phyloP scores from a whole-genome alignment of 257 asterid species.

The Petunia secreta region DNA sequence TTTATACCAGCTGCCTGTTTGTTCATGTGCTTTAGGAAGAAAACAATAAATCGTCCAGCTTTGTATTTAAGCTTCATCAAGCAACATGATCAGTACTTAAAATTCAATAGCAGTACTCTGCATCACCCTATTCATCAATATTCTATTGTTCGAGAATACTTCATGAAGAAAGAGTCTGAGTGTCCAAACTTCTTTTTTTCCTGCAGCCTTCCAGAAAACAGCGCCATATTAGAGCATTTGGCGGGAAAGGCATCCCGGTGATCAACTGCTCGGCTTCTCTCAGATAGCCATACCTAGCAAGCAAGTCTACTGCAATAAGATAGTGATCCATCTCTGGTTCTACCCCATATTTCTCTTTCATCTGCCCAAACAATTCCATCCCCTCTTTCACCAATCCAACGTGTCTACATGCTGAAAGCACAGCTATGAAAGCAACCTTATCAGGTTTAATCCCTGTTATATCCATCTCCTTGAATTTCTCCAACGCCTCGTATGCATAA shows the following conservation, averaged over 20 bases:
- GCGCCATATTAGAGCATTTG: constrained; percentile 80
- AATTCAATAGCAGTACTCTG: background rate
- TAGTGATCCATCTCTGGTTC: constrained; percentile 87
- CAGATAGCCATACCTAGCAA: constrained; percentile 68
- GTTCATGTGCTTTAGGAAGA: background rate
- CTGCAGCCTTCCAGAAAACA: constrained; percentile 80
- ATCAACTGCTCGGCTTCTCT: constrained; percentile 76
- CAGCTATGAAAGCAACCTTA: constrained; percentile 59
- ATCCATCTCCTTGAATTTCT: constrained; percentile 65
- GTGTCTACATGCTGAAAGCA: constrained; percentile 89
- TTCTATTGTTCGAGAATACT: background rate
- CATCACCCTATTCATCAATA: background rate
- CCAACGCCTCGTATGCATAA: constrained; percentile 61
- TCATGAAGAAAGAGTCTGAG: constrained; percentile 37
- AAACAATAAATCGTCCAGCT: background rate
- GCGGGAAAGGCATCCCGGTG: constrained; percentile 73
- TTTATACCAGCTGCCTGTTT: background rate
- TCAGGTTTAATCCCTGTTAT: constrained; percentile 58
- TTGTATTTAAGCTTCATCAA: background rate
- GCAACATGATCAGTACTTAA: background rate
- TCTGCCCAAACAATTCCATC: constrained; percentile 56
- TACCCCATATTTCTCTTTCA: constrained; percentile 54
- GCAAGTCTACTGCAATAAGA: constrained; percentile 60
- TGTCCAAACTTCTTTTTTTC: constrained; percentile 41
- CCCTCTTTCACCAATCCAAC: constrained; percentile 76